These are phyloP conservation scores for Beauveria bassiana DNA, from an alignment of 2,329 filamentous ascomycete genomes.

Conservation along the genomic window DNA sequence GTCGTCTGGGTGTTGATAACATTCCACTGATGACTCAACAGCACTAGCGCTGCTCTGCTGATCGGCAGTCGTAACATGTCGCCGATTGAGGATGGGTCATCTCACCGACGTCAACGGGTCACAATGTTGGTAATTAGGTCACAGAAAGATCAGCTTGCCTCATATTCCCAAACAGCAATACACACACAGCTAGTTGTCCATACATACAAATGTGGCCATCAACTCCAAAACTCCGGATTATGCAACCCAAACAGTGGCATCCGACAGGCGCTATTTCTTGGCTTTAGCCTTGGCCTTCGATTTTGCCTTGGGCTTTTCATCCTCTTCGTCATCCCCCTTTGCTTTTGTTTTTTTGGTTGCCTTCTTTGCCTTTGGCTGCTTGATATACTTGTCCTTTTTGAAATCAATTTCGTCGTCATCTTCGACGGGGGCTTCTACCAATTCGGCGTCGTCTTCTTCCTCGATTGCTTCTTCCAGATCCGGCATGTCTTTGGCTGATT, in stretches of 20 bases:
- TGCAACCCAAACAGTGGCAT: background rate
- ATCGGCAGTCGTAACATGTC: background rate
- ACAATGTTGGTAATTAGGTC: too few relatives aligned
- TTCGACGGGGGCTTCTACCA: constrained; percentile 49
- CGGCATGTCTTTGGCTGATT: constrained; percentile 65
- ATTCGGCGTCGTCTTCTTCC: constrained; percentile 72
- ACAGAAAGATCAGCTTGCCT: too few relatives aligned
- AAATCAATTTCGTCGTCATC: constrained; percentile 75
- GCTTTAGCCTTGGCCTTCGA: constrained; percentile 38
- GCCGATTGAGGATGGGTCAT: background rate
- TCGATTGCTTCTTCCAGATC: constrained; percentile 96
- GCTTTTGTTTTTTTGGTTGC: constrained; percentile 31
- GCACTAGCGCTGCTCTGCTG: background rate
- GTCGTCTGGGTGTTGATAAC: background rate
- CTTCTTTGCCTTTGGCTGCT: constrained; percentile 70
- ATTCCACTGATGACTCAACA: constrained; percentile 1
- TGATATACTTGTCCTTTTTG: constrained; percentile 94
- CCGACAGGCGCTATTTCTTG: background rate
- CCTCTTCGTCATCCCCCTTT: constrained; percentile 40
- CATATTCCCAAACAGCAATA: too few relatives aligned
- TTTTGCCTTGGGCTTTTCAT: constrained; percentile 47
- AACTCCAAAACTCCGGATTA: background rate
- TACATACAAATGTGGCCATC: background rate
- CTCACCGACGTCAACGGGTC: too few relatives aligned
- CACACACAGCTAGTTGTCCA: too few relatives aligned